A percentile compares a stretch with the other conserved stretches of the same genome.
These are phyloP conservation scores for Hymenoscyphus salicellus DNA, from an alignment of 2,329 filamentous ascomycete species.

Conservation along the genomic window DNA sequence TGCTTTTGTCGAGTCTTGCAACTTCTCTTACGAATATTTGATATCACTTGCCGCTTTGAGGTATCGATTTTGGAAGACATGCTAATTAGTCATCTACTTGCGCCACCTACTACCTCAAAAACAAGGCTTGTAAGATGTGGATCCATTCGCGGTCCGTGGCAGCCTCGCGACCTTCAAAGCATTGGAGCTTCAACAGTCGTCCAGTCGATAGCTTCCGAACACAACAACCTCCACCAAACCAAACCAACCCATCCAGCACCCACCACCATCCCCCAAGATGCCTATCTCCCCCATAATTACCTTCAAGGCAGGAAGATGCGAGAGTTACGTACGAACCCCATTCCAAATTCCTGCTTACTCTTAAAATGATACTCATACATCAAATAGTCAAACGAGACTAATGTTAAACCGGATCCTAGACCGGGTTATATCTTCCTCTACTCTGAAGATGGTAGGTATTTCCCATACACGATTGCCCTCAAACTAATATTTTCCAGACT, in stretches of 20 bases:
- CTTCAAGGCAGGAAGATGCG: conserved; percentile 92
- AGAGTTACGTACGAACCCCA: conserved; percentile 66
- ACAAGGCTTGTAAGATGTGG: background rate
- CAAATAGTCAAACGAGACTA: conserved; percentile 57
- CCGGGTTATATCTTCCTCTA: conserved; percentile 92
- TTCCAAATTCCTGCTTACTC: background rate
- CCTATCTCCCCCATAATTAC: conserved; percentile 83
- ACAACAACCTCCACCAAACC: background rate
- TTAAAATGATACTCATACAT: conserved; percentile 18
- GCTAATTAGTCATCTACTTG: background rate
- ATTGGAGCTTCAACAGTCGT: background rate
- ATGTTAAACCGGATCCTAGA: conserved; percentile 68
- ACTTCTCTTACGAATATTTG: background rate
- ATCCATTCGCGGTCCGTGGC: conserved; percentile 10
- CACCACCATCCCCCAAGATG: conserved; percentile 52
- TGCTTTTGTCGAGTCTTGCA: too few relatives aligned
- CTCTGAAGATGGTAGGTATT: conserved; percentile 72
- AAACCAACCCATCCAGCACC: conserved; percentile 8
- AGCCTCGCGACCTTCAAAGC: conserved; percentile 12
- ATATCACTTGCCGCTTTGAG: background rate
- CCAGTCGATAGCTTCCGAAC: background rate
- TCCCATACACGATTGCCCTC: background rate
- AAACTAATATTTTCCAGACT: conserved; percentile 51
- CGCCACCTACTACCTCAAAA: background rate
- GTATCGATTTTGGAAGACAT: background rate